These are phyloP conservation scores for Tripidium arundinaceum DNA, from an alignment of 202 grass and related monocot genomes.

Conservation along the genomic window DNA sequence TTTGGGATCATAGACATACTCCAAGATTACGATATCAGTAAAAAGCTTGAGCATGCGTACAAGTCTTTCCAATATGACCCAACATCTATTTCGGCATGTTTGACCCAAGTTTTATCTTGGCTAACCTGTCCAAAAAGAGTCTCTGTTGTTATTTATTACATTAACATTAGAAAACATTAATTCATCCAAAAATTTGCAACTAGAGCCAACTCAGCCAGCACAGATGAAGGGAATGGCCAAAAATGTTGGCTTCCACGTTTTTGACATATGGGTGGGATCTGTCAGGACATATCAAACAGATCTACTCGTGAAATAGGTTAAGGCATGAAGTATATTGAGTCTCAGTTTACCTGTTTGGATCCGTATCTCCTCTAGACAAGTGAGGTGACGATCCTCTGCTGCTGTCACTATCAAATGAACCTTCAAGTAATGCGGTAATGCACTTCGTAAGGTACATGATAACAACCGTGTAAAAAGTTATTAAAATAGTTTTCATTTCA, in stretches of 20 bases:
- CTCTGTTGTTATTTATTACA: neutral
- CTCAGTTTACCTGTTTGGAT: constrained; percentile 49
- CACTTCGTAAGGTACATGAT: constrained; percentile 17
- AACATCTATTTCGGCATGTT: constrained; percentile 81
- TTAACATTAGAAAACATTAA: neutral
- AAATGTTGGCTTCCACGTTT: neutral
- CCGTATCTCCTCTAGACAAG: constrained; percentile 48
- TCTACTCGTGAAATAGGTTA: neutral
- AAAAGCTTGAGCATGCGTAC: constrained; percentile 93
- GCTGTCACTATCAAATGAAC: constrained; percentile 52
- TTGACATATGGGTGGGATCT: neutral
- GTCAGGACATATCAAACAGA: constrained; percentile 2
- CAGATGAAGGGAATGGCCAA: neutral
- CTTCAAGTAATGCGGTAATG: constrained; percentile 44
- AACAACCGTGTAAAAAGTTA: neutral
- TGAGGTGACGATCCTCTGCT: constrained; percentile 51
- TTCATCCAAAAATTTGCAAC: neutral
- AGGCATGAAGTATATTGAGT: neutral
- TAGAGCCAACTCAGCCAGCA: neutral
- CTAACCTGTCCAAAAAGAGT: constrained; percentile 44
- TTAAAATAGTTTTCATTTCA: constrained; percentile 15
- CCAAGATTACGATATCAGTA: constrained; percentile 99
- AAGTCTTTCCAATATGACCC: constrained; percentile 86
- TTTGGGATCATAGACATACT: constrained; percentile 99
- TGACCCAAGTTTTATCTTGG: constrained; percentile 58